These are phyloP conservation scores for Prunus yedoensis DNA, from an alignment of 331 rosid genomes.

Conservation along the genomic window DNA sequence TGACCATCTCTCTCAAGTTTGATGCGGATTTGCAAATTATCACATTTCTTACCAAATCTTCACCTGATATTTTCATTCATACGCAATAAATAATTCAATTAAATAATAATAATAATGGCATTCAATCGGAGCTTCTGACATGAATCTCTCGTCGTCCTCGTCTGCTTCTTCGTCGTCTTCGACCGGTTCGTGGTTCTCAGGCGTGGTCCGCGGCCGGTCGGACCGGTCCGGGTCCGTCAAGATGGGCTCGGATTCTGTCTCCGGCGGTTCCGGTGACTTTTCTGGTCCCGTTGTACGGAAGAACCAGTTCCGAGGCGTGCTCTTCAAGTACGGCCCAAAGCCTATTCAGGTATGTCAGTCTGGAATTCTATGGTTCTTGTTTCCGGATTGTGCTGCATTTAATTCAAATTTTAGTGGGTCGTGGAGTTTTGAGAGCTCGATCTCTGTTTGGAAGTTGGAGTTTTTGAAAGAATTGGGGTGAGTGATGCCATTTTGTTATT, in stretches of 20 bases:
- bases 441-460: not conserved
- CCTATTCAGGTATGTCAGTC: conserved; percentile 71
- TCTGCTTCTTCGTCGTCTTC: conserved; percentile 48
- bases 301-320: conserved; percentile 77
- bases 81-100: not conserved
- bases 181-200: conserved; percentile 80
- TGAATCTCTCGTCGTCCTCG: conserved; percentile 58
- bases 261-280: conserved; percentile 32
- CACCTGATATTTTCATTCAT: not conserved
- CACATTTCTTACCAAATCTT: not conserved
- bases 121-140: conserved; percentile 30
- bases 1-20: not conserved
- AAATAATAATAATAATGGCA: conserved; percentile 1
- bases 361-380: not conserved
- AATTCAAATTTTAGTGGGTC: conserved; percentile 3
- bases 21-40: not conserved
- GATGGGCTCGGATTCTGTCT: conserved; percentile 38
- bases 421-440: conserved; percentile 2
- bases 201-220: conserved; percentile 76
- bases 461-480: not conserved
- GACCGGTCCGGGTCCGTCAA: conserved; percentile 45
- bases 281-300: conserved; percentile 59
- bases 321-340: conserved; percentile 93
- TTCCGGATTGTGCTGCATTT: conserved; percentile 1
- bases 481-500: not conserved